Evolutionary conservation across 2,329 filamentous ascomycete genomes (phyloP), one percentile per base, ranked within the genome.

Genomic region (Cytospora schulzeri): DNA sequence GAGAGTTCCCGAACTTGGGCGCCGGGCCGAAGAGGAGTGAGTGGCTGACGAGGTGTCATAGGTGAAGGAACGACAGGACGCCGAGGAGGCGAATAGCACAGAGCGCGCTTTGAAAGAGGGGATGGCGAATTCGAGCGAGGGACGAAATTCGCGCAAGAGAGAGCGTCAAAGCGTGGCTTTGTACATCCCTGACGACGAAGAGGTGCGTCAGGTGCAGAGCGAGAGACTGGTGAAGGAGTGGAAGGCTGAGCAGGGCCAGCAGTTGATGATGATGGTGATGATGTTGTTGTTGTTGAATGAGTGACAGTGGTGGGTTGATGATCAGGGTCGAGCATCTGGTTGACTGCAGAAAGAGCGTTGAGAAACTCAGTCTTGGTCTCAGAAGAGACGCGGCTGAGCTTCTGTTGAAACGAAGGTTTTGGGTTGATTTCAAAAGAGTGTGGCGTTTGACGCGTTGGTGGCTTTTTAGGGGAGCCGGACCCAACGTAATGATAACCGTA

Each of bases 191-290:
- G 59, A 11, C 51, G 59, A 9, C 59, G 59, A 33, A 48, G 26
- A 29, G 59, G 59, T n/a, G 59, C 59, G 51, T 35, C 35, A 24
- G 59, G 59, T n/a, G 41, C n/a, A 48, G 7, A 22, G n/a, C 41
- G 41, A 31, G 41, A 17, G 59, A 17, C 12, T n/a, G 50, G 58
- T 50, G 51, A 26, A 48, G 35, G 33, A 28, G 54, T 50, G 45
- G 24, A n/a, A 58, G n/a, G 28, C 48, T 29, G n/a, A 33, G 11
- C 24, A 35, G 19, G 45, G 2, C 19, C 28, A 28, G 29, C 15
- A 59, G 28, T 11, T 31, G 51, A 24, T 17, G 51, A 54, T 31
- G 51, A 15, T 19, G 51, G 33, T 31, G 51, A 15, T 19, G 51
- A 12, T 31, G 29, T 31, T 9, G 29, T 9, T 31, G 29, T 31